Percentiles rank a stretch among this genome's conserved stretches.
Conservation (phyloP, 75 land plant species). For the Cunninghamia lanceolata region DNA sequence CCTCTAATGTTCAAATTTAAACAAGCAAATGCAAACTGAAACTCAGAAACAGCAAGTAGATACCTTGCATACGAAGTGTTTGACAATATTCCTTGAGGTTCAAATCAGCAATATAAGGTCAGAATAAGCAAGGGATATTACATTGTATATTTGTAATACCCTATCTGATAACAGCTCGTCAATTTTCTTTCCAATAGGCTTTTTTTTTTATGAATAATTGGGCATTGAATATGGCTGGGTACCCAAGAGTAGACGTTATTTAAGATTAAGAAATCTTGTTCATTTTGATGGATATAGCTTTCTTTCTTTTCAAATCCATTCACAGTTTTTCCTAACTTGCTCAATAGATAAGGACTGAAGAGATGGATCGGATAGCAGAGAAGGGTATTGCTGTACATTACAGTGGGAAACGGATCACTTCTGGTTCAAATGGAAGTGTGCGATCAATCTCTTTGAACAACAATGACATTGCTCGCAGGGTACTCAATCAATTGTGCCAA, state of each 20-base stretch:
- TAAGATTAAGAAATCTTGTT: neutral
- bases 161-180: neutral
- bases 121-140: too few species aligned
- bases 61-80: too few species aligned
- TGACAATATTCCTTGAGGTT: too few species aligned
- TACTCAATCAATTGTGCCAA: constrained; percentile 23
- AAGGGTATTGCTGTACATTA: constrained; percentile 97
- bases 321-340: neutral
- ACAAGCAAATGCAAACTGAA: too few species aligned
- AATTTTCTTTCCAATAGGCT: neutral
- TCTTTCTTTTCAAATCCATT: neutral
- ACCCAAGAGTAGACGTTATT: neutral
- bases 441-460: constrained; percentile 42
- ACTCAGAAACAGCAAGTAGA: too few species aligned
- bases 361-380: constrained; percentile 91
- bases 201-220: neutral
- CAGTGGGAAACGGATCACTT: constrained; percentile 58
- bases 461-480: constrained; percentile 90
- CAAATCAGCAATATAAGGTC: too few species aligned
- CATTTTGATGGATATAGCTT: neutral
- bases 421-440: constrained; percentile 32
- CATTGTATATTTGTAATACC: neutral
- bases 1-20: too few species aligned
- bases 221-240: neutral
- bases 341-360: constrained; percentile 90